Evolutionary conservation across 352 stramenopile species (phyloP).

Genomic region (Thraustochytrium striatum): DNA sequence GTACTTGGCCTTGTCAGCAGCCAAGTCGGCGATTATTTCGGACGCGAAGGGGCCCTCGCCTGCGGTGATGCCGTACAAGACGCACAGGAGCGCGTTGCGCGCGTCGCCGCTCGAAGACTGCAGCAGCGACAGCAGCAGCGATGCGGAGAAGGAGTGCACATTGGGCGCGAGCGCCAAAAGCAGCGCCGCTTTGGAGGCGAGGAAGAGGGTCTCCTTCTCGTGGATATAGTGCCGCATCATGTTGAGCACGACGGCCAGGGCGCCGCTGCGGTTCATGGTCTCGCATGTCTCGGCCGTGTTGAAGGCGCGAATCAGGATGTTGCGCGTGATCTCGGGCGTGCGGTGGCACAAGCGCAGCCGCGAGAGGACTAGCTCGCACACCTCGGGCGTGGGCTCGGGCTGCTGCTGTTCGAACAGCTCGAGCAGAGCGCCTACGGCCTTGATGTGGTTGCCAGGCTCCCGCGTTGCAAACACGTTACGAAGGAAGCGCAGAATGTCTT

Average conservation of each 20-base stretch:
- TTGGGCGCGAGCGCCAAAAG: neutral
- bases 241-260: neutral
- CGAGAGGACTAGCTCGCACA: neutral
- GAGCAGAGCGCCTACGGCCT: neutral
- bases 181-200: neutral
- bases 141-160: neutral
- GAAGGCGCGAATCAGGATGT: neutral
- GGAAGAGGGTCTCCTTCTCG: neutral
- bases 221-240: slow-evolving; percentile 11
- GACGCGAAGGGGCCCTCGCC: neutral
- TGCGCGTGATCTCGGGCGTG: neutral
- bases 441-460: neutral
- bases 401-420: neutral
- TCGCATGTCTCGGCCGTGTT: neutral
- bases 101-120: slow-evolving; percentile 1
- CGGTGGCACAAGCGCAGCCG: neutral
- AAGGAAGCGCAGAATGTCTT: neutral
- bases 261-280: neutral
- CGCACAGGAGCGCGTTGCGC: slow-evolving; percentile 5
- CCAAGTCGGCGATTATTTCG: neutral
- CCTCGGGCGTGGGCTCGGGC: neutral
- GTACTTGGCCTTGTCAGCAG: neutral
- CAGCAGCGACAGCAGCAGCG: neutral
- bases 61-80: slow-evolving; percentile 2
- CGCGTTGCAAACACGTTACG: neutral